A percentile compares a stretch with the other conserved stretches of the same genome.
Evolutionary conservation across 441 rosid genomes (phyloP).

Genomic region (Arabidopsis lyrata): DNA sequence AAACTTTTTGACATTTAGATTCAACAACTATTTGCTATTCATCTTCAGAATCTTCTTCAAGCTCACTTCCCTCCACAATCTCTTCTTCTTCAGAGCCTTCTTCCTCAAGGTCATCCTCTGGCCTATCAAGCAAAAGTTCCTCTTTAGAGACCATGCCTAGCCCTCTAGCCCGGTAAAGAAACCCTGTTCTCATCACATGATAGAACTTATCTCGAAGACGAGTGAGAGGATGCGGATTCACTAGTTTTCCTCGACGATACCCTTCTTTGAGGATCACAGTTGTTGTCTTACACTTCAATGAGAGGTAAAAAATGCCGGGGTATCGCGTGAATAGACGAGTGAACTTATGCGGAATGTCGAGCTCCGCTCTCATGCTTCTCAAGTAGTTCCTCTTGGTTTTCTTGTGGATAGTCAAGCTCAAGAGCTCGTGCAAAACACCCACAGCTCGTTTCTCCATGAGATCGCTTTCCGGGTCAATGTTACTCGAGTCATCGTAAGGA

Average conservation of each 20-base stretch:
- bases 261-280: conserved; percentile 90
- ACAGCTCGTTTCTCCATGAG: conserved; percentile 98
- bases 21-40: conserved; percentile 22
- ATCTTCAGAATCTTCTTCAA: conserved; percentile 60
- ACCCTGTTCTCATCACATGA: conserved; percentile 93
- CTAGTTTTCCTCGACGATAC: conserved; percentile 76
- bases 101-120: conserved; percentile 52
- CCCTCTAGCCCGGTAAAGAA: conserved; percentile 80
- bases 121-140: conserved; percentile 54
- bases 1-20: neutral
- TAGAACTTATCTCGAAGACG: conserved; percentile 72
- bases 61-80: conserved; percentile 55
- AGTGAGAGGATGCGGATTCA: conserved; percentile 84
- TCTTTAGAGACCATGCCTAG: conserved; percentile 53
- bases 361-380: conserved; percentile 86
- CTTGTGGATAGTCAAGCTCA: conserved; percentile 92
- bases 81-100: conserved; percentile 60
- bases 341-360: conserved; percentile 85
- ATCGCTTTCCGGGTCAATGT: conserved; percentile 78
- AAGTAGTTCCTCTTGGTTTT: conserved; percentile 95
- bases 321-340: conserved; percentile 90
- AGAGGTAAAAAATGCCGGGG: conserved; percentile 95
- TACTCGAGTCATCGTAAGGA: conserved; percentile 82
- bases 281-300: conserved; percentile 94
- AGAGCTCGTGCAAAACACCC: conserved; percentile 85